Evolutionary conservation across 129 eudicot genomes (phyloP), one percentile per base, ranked within the genome.

Genomic region (Apium graveolens): DNA sequence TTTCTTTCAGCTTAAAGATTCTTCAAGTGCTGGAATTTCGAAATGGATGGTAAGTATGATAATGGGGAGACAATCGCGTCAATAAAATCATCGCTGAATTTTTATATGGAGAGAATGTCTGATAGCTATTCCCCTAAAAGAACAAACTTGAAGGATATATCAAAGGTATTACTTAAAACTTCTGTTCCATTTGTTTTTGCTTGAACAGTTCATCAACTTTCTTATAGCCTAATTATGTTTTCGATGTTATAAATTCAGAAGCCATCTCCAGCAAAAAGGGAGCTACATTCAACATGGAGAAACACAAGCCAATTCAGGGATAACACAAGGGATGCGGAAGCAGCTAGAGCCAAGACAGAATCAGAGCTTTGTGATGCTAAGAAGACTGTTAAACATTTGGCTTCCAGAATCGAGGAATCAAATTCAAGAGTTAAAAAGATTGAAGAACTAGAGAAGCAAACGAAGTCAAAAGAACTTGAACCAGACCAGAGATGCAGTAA

Each of bases 331-430:
- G 46, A 75, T 18, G 90, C 87, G 5, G 90, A 85, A 63, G 44
- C 82, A 31, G 84, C 42, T 62, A 90, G 85, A 81, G 82, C 86
- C 73, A 83, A 73, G 80, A 89, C 88, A 66, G 92, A 88, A 79
- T 72, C 78, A 0, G 90, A 87, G 83, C 93, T 91, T 34, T 81
- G 31, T 11, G 79, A 75, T 18, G 97, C 97, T 8, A 91, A 86
- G 44, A 84, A 80, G 82, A 85, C 85, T 7, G 92, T 83, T 24
- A 84, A 78, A 76, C 78, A 87, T 68, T 79, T 94, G 35, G 86
- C 88, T 53, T 83, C 44, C 0, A 89, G 78, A 74, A 94, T 90
- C 7, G 96, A 91, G 76, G 91, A 88, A 84, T 80, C 91, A 43
- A 88, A 88, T 79, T 79, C 86, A 42, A 88, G 89, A 43, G 83